Evolutionary conservation across 2,329 filamentous ascomycete species (phyloP).

Genomic region (Bipolaris oryzae): DNA sequence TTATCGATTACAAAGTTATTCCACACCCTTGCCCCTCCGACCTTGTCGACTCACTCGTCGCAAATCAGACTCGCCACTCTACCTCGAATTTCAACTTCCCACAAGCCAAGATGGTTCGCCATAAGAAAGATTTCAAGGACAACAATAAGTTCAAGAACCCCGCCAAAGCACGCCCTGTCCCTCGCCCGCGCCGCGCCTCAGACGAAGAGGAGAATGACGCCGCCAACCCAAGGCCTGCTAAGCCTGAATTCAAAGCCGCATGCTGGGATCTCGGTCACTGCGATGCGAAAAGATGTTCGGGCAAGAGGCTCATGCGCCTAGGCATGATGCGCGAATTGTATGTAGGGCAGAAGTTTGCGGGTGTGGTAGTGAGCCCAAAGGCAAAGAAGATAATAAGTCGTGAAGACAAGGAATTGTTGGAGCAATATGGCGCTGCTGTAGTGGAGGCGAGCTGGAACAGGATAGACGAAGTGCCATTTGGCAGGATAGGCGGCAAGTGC

Average conservation of each 20-base stretch:
- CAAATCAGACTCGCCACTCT: constrained; percentile 3
- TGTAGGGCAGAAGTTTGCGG: constrained; percentile 87
- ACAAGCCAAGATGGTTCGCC: constrained; percentile 74
- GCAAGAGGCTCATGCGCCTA: constrained; percentile 89
- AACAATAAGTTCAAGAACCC: constrained; percentile 71
- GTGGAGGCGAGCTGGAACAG: constrained; percentile 98
- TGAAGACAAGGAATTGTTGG: constrained; percentile 79
- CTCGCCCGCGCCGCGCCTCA: constrained; percentile 46
- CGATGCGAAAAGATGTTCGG: constrained; percentile 94
- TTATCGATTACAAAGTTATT: constrained; percentile 34
- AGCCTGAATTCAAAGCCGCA: constrained; percentile 81
- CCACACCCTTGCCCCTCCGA: constrained; percentile 27
- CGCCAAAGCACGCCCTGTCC: constrained; percentile 62
- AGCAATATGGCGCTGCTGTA: constrained; percentile 89
- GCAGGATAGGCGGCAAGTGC: constrained; percentile 89
- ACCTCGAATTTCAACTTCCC: background rate
- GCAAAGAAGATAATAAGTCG: constrained; percentile 84
- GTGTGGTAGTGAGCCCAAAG: constrained; percentile 94
- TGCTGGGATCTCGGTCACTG: constrained; percentile 99
- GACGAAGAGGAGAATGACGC: constrained; percentile 32
- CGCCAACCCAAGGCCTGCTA: constrained; percentile 42
- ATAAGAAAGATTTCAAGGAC: constrained; percentile 85
- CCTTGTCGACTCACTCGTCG: constrained; percentile 5
- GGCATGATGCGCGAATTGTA: constrained; percentile 93
- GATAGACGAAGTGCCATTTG: constrained; percentile 88